Evolutionary conservation across 2,329 filamentous ascomycete species (phyloP).

Genomic region (Sclerotinia glacialis): DNA sequence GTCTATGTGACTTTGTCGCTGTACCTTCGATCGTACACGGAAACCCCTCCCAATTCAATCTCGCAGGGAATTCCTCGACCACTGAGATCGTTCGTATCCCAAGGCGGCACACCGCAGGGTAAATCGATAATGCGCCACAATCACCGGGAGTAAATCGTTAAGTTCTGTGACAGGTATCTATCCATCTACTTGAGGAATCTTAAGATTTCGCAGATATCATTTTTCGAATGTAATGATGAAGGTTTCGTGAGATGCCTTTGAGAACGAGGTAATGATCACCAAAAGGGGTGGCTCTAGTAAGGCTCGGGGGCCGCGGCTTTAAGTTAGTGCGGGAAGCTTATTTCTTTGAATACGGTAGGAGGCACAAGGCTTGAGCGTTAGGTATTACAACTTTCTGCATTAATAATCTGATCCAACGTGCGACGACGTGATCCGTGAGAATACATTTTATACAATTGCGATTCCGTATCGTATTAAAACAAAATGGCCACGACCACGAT

Average conservation of each 20-base stretch:
- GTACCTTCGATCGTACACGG: conserved; percentile 19
- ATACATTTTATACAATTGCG: neutral
- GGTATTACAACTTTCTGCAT: neutral
- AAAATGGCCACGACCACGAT: conserved; percentile 8
- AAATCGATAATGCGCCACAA: conserved; percentile 27
- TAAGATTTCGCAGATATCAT: conserved; percentile 17
- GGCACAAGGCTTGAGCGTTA: neutral
- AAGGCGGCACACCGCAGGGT: conserved; percentile 10
- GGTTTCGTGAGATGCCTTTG: conserved; percentile 23
- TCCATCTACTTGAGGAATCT: conserved; percentile 31
- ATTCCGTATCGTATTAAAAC: neutral
- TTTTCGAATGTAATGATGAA: conserved; percentile 17
- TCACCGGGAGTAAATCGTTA: conserved; percentile 31
- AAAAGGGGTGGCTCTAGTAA: conserved; percentile 24
- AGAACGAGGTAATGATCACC: conserved; percentile 20
- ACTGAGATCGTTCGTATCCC: conserved; percentile 32
- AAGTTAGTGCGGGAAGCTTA: conserved; percentile 17
- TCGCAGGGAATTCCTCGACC: conserved; percentile 26
- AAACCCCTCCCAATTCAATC: conserved; percentile 34
- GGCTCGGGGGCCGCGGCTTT: conserved; percentile 25
- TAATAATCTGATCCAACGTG: neutral
- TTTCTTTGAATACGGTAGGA: neutral
- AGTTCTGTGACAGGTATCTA: conserved; percentile 24
- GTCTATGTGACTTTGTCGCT: conserved; percentile 21
- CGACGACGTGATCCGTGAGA: neutral